A percentile compares a stretch with the other conserved stretches of the same genome.
phyloP scores from a whole-genome alignment of 2,329 filamentous ascomycete species.

The Scedosporium apiospermum region DNA sequence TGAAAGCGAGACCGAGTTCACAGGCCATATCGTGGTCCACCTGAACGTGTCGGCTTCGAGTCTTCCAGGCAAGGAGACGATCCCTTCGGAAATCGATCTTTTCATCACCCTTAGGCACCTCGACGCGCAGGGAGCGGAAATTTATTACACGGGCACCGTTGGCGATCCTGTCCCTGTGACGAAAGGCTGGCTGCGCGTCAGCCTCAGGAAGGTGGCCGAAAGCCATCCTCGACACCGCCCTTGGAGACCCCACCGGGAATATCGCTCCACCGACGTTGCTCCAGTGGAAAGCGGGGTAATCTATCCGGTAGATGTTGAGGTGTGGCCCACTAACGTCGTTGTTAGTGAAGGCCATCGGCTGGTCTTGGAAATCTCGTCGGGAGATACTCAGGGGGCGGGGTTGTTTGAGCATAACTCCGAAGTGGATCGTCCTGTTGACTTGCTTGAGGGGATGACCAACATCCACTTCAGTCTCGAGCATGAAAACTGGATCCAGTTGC shows the following conservation, averaged over 20 bases:
- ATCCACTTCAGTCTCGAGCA: background rate
- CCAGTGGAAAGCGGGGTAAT: constrained; percentile 43
- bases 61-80: constrained; percentile 31
- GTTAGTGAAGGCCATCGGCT: constrained; percentile 34
- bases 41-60: constrained; percentile 51
- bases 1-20: constrained; percentile 55
- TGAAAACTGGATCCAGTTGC: background rate
- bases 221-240: constrained; percentile 39
- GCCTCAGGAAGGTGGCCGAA: constrained; percentile 43
- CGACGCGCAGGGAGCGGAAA: constrained; percentile 40
- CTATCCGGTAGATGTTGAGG: constrained; percentile 51
- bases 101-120: constrained; percentile 56
- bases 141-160: constrained; percentile 56
- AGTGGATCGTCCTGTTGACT: background rate
- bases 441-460: background rate
- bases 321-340: constrained; percentile 56
- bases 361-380: constrained; percentile 43
- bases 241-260: constrained; percentile 46
- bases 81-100: constrained; percentile 46
- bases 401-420: constrained; percentile 40
- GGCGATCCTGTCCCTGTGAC: constrained; percentile 53
- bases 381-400: constrained; percentile 50
- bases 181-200: constrained; percentile 55
- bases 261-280: constrained; percentile 44
- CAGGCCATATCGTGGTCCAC: constrained; percentile 56